Evolutionary conservation across 2,329 filamentous ascomycete species (phyloP).

Genomic region (Cladosporium sp.): DNA sequence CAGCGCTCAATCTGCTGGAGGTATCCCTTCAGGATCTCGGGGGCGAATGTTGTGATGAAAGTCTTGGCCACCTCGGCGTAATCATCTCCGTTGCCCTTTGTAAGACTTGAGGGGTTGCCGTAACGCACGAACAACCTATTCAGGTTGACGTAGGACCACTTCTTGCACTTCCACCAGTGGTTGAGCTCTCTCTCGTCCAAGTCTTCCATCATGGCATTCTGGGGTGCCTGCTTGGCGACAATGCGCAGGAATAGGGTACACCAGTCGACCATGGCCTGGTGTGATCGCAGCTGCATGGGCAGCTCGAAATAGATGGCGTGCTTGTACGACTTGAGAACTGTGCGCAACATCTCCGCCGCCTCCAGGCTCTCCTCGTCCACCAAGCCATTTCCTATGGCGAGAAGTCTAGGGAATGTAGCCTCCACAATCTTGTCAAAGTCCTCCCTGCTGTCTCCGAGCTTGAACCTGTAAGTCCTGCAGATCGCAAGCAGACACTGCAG

Average conservation of each 20-base stretch:
- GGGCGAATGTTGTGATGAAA: slow-evolving; percentile 88
- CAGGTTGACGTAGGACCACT: slow-evolving; percentile 97
- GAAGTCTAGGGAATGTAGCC: slow-evolving; percentile 81
- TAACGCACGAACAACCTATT: slow-evolving; percentile 94
- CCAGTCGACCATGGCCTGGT: slow-evolving; percentile 87
- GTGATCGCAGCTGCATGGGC: slow-evolving; percentile 71
- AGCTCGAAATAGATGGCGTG: slow-evolving; percentile 96
- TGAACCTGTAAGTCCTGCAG: slow-evolving; percentile 94
- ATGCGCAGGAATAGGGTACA: slow-evolving; percentile 92
- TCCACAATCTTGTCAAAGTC: slow-evolving; percentile 96
- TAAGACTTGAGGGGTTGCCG: slow-evolving; percentile 77
- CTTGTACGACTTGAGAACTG: slow-evolving; percentile 95
- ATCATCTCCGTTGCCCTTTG: slow-evolving; percentile 72
- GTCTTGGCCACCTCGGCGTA: slow-evolving; percentile 82
- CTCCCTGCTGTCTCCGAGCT: slow-evolving; percentile 74
- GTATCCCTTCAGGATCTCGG: slow-evolving; percentile 94
- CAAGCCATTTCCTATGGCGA: slow-evolving; percentile 83
- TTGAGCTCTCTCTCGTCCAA: slow-evolving; percentile 84
- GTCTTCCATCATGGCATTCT: slow-evolving; percentile 75
- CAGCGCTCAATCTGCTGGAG: slow-evolving; percentile 94
- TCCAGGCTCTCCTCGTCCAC: slow-evolving; percentile 90
- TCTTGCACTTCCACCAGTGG: slow-evolving; percentile 99
- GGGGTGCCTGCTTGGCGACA: slow-evolving; percentile 79
- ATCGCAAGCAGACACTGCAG: slow-evolving; percentile 92
- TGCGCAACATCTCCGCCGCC: slow-evolving; percentile 93